These are phyloP conservation scores for Colletotrichum spinosum DNA, from an alignment of 2,329 filamentous ascomycete genomes.

Conservation along the genomic window DNA sequence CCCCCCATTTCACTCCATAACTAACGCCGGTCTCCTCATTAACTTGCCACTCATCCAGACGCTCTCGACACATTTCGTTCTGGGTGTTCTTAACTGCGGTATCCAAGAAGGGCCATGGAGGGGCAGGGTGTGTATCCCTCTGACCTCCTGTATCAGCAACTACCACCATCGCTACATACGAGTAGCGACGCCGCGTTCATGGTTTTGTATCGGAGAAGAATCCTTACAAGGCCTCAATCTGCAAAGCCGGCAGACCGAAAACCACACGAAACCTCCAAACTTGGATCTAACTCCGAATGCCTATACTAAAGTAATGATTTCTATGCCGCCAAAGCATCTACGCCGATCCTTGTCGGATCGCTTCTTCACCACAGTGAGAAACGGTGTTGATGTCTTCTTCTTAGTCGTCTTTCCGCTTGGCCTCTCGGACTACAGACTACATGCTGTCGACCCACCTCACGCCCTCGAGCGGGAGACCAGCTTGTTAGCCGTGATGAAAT, in stretches of 20 bases:
- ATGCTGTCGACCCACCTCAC: conserved; percentile 3
- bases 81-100: background rate
- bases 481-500: conserved; percentile 8
- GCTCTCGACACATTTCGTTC: background rate
- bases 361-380: background rate
- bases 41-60: conserved; percentile 9
- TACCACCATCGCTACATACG: conserved; percentile 9
- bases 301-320: background rate
- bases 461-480: background rate
- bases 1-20: conserved; percentile 8
- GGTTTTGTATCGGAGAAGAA: background rate
- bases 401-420: conserved; percentile 1
- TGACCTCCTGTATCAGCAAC: conserved; percentile 12
- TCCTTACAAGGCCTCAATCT: no score
- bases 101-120: background rate
- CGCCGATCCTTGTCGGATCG: no score
- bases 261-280: no score
- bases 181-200: background rate
- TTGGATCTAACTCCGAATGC: conserved; percentile 2
- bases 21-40: conserved; percentile 13
- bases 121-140: background rate
- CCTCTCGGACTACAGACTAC: background rate
- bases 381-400: background rate
- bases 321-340: background rate
- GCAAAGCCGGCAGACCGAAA: no score